Evolutionary conservation across 2,329 filamentous ascomycete genomes (phyloP).

Genomic region (Sporothrix phasma): DNA sequence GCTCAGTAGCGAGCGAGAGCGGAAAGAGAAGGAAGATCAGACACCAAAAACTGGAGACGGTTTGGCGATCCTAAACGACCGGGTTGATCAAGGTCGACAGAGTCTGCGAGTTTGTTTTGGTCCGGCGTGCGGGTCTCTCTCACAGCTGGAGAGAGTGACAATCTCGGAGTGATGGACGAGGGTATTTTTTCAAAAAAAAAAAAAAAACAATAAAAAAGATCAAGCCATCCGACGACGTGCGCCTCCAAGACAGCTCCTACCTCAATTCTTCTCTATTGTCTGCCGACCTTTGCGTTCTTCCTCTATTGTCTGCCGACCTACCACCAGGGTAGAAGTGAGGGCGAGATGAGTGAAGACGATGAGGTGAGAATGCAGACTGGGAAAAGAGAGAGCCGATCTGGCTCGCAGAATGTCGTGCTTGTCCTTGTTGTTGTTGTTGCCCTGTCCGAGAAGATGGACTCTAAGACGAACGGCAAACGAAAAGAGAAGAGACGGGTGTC

Average conservation of each 20-base stretch:
- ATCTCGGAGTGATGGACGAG: neutral
- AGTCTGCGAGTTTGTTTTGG: neutral
- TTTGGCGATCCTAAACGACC: neutral
- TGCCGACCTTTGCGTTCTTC: neutral
- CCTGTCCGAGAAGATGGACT: neutral
- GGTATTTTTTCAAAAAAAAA: no score
- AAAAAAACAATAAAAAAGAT: no score
- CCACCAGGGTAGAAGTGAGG: neutral
- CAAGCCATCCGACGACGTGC: no score
- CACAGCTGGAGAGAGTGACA: neutral
- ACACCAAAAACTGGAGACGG: neutral
- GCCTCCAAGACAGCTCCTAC: no score
- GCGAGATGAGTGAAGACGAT: neutral
- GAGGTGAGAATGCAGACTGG: neutral
- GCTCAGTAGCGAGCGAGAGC: neutral
- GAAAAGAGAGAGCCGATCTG: neutral
- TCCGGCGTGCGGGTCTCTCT: neutral
- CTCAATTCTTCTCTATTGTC: neutral
- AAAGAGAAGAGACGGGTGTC: neutral
- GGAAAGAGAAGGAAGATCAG: neutral
- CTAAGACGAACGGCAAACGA: neutral
- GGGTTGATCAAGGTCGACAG: neutral
- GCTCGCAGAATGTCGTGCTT: neutral
- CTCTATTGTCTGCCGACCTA: neutral
- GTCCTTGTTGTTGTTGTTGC: neutral